A percentile compares a stretch with the other conserved stretches of the same genome.
Conservation (phyloP, 2,329 filamentous ascomycete genomes). For the Stemphylium vesicarium region DNA sequence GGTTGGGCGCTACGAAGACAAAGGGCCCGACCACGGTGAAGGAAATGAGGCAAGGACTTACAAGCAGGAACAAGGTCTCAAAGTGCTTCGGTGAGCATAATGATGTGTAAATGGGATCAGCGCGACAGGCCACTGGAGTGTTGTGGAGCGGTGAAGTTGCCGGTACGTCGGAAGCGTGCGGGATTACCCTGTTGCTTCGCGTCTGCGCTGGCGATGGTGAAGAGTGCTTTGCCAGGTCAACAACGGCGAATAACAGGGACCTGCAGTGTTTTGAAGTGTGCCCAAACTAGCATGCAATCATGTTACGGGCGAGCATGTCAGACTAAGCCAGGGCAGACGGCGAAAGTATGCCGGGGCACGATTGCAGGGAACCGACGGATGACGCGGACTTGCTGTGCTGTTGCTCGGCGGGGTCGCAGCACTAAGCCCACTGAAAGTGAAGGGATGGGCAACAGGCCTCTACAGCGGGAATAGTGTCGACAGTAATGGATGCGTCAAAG, state of each 20-base stretch:
- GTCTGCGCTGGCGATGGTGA: conserved; percentile 36
- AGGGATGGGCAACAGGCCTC: not conserved
- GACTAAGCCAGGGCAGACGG: conserved; percentile 26
- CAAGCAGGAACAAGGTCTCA: conserved; percentile 30
- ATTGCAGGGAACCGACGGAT: conserved; percentile 36
- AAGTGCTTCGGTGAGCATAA: conserved; percentile 28
- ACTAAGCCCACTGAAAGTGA: not conserved
- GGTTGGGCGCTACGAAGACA: conserved; percentile 37
- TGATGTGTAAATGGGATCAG: conserved; percentile 34
- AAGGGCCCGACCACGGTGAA: conserved; percentile 34
- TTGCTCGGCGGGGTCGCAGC: conserved; percentile 28
- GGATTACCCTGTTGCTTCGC: conserved; percentile 37
- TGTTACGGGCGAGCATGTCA: conserved; percentile 19
- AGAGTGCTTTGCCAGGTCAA: conserved; percentile 30
- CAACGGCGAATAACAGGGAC: conserved; percentile 33
- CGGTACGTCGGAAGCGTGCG: conserved; percentile 40
- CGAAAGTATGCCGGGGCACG: conserved; percentile 22
- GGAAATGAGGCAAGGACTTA: conserved; percentile 48
- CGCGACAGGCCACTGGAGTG: conserved; percentile 31
- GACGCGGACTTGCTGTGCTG: conserved; percentile 30
- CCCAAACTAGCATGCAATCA: conserved; percentile 25
- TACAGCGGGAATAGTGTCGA: not conserved
- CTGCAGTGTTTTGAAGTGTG: conserved; percentile 37
- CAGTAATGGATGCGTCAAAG: conserved; percentile 3
- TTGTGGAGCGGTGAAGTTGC: conserved; percentile 38